Base-by-base conservation (phyloP, 176 grass and related monocot genomes). In the Carex cristatella region DNA sequence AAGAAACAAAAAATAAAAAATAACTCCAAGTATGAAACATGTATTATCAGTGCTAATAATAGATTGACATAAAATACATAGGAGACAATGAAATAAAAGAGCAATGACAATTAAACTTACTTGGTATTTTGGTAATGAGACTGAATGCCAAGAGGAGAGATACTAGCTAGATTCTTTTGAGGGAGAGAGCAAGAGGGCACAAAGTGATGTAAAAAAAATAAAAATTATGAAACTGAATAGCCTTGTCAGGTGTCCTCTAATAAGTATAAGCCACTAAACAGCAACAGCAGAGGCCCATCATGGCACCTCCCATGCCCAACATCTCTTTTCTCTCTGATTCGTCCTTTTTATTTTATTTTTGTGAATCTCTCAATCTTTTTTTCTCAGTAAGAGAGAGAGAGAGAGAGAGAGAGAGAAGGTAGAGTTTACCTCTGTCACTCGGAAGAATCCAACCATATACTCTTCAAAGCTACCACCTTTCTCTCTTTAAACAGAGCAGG, bases 301-400 rank as follows among this genome's bases (percentile, higher is more conserved):
- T 94, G 83, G 85, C 85, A 84, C 87, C 89, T 86, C 90, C 72
- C 85, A 74, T 88, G 74, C 88, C 84, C 80, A 83, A 83, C 82
- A 64, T 68, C 30, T 19, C n/a, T 16, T 42, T 59, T 38, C 42
- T 35, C 27, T 31, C 61, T 58, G 27, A 53, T 15, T 75, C 38
- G 30, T 28, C 30, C 10, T 77, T 77, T 19, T 28, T 19, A 5
- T 40, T 40, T 74, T 23, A 23, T 27, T 54, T 54, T 53, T n/a
- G 18, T 75, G 71, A 48, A 75, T 80, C 78, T 80, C 78, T 37
- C 55, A 10, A 55, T 61, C 54, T 61, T 56, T 80, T 8, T 76
- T 59, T 48, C 69, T 73, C 71, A 53, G 44, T 75, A 49, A 69
- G 75, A 69, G 65, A 51, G 42, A 83, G 87, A 74, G 74, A 53